phyloP scores from a whole-genome alignment of 495 filamentous ascomycete genomes.

The Coniosporium apollinis region DNA sequence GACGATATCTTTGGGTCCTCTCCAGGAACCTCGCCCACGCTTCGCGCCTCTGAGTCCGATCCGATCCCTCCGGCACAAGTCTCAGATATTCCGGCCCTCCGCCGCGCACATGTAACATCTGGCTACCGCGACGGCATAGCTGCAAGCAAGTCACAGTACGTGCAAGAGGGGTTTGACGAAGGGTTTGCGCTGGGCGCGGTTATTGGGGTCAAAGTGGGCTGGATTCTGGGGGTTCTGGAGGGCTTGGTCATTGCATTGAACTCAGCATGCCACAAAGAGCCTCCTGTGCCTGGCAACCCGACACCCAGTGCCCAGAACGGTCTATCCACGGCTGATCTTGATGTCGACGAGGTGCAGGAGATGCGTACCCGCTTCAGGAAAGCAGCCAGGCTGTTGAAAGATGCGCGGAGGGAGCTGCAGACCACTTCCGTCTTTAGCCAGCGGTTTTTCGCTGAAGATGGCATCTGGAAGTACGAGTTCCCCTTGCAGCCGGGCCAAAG shows the following conservation, averaged over 20 bases:
- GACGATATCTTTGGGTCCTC: constrained; percentile 23
- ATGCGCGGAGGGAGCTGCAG: constrained; percentile 43
- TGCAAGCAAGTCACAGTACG: constrained; percentile 44
- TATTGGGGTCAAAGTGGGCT: constrained; percentile 55
- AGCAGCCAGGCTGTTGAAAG: constrained; percentile 24
- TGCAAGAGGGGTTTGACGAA: constrained; percentile 80
- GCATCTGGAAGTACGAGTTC: constrained; percentile 39
- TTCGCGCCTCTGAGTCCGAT: neutral
- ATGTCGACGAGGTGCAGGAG: constrained; percentile 12
- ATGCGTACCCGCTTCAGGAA: constrained; percentile 13
- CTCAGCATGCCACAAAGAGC: constrained; percentile 16
- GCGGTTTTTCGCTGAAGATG: constrained; percentile 42
- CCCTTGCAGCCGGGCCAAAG: constrained; percentile 8
- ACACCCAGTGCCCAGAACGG: neutral
- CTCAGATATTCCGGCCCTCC: constrained; percentile 61
- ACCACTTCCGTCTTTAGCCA: constrained; percentile 45
- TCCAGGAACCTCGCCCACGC: constrained; percentile 4
- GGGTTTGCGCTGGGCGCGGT: constrained; percentile 67
- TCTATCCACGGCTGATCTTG: constrained; percentile 6
- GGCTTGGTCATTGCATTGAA: constrained; percentile 30
- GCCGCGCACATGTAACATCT: constrained; percentile 57
- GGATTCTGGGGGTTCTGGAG: constrained; percentile 53
- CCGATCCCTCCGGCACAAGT: constrained; percentile 22
- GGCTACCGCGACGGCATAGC: constrained; percentile 84
- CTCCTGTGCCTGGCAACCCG: constrained; percentile 9